A percentile compares a stretch with the other conserved stretches of the same genome.
phyloP scores from a whole-genome alignment of 805 yeast species.

The Ogataea wickerhamii region DNA sequence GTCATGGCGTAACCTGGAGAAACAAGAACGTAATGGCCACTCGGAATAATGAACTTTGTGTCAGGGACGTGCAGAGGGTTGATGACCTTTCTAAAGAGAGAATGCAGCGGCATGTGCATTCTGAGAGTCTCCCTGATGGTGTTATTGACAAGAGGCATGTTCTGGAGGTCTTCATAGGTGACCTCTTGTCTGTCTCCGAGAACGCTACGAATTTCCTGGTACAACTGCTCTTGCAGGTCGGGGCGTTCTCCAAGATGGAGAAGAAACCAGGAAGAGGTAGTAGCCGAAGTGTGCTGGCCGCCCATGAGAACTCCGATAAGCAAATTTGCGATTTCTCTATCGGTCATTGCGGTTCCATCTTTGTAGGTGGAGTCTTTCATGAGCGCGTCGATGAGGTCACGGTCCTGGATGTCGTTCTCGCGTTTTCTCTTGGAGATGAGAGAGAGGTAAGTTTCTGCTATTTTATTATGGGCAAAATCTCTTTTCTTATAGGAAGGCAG shows the following conservation, averaged over 20 bases:
- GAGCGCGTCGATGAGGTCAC: conserved; percentile 87
- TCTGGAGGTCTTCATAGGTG: conserved; percentile 77
- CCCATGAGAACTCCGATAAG: conserved; percentile 97
- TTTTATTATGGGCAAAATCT: conserved; percentile 82
- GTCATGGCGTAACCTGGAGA: conserved; percentile 91
- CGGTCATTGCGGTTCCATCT: conserved; percentile 93
- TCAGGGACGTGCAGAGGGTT: conserved; percentile 76
- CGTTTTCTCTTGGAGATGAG: conserved; percentile 72
- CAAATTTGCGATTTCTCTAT: conserved; percentile 88
- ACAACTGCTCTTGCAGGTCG: conserved; percentile 77
- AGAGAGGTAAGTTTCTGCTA: conserved; percentile 75
- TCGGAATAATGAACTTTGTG: conserved; percentile 76
- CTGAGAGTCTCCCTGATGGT: conserved; percentile 90
- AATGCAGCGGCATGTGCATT: conserved; percentile 94
- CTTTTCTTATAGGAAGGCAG: conserved; percentile 70
- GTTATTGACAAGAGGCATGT: conserved; percentile 78
- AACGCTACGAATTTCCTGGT: conserved; percentile 66
- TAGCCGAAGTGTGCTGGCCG: conserved; percentile 96
- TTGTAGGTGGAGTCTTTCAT: conserved; percentile 81
- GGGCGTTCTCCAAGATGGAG: conserved; percentile 88
- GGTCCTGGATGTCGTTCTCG: conserved; percentile 71
- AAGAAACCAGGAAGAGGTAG: conserved; percentile 93
- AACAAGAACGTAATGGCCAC: conserved; percentile 84
- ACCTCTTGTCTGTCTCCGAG: conserved; percentile 55
- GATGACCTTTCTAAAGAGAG: conserved; percentile 88